Evolutionary conservation across 192 early-diverging fungal genomes (phyloP), one percentile per base, ranked within the genome.

Genomic region (Coemansia sp.): DNA sequence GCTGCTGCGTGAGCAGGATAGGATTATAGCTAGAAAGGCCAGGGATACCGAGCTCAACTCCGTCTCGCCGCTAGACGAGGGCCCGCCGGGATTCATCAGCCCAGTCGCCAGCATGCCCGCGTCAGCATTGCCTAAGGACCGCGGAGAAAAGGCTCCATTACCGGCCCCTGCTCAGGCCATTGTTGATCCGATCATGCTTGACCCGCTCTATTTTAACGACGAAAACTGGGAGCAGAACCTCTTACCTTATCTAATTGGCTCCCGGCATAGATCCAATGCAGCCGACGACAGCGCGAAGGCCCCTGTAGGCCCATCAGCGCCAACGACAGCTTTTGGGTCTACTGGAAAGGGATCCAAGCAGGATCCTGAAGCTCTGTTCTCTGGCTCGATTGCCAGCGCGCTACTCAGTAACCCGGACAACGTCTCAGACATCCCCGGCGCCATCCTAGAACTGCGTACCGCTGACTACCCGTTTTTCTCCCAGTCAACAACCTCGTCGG

Each of bases 151-250:
- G 31, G 36, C 26, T 3, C 3, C 13, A 14, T 5, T 28, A 14
- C 23, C 18, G 11, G 43, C 59, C 5, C 20, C 53, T 0, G 67
- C 16, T 11, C 24, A 61, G 2, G 67, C 65, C 16, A 3, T 42
- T 3, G 61, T 74, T n/a, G 79, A 81, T 43, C 79, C 79, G 36
- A 68, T 81, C 26, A 65, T 63, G 70, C 66, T 76, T 9, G 79
- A 81, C 26, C 74, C 79, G 14, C 63, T 81, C 31, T 81, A 81
- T 50, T 81, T 76, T 76, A 65, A 81, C 58, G 79, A 76, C 18
- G 74, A 76, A 2, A 39, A 63, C 13, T 81, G 79, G 79, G 67
- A 60, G 33, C 55, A 38, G 13, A 70, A 66, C 50, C 39, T 73
- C 9, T 35, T 65, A 28, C 73, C 73, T 9, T 69, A 66, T 33